Evolutionary conservation across 352 stramenopile species (phyloP), one percentile per base, ranked within the genome.

Genomic region (Pythium phragmiticola): DNA sequence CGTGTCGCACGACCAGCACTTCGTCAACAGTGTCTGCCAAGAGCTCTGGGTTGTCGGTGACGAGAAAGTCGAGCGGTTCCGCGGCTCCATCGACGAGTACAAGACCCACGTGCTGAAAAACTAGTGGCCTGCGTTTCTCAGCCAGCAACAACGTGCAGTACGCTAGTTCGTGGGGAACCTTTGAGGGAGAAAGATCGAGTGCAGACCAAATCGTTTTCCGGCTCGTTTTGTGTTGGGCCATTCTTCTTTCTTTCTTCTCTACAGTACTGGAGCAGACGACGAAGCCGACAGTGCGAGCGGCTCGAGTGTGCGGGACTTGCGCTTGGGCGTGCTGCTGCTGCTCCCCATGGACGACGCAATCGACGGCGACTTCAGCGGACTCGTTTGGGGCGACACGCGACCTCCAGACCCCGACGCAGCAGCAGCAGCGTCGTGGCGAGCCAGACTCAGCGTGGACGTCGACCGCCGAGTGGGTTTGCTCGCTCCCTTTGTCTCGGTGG

Each of bases 1-100:
- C 47, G 95, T 99, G 17, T 98, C 93, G 3, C 97, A 99, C 78
- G 96, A 99, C 89, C 87, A 98, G 73, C 98, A 98, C 80, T 99
- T 99, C 65, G 95, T 99, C 68, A 98, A 93, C 46, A 95, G 96
- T 63, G 89, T 98, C 41, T 98, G 92, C 66, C 72, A 90, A 36
- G 94, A 99, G 73, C 74, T 98, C 6, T 99, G 94, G 94, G 87
- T 95, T 49, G 87, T 95, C 7, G 82, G 82, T 45, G 73, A 92
- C 26, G 55, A 88, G 57, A 88, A 92, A 66, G 87, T 95, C 39
- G 54, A 72, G 52, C 82, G 81, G 28, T 95, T 93, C 75, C 73
- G 69, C 51, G 86, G 86, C 28, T 83, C 75, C n/a, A 93, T 95
- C 62, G 75, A 75, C 61, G 81, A 93, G 41, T 95, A 95, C 79